These are phyloP conservation scores for Rhododendron griersonianum DNA, from an alignment of 148 eudicot species.

Conservation along the genomic window DNA sequence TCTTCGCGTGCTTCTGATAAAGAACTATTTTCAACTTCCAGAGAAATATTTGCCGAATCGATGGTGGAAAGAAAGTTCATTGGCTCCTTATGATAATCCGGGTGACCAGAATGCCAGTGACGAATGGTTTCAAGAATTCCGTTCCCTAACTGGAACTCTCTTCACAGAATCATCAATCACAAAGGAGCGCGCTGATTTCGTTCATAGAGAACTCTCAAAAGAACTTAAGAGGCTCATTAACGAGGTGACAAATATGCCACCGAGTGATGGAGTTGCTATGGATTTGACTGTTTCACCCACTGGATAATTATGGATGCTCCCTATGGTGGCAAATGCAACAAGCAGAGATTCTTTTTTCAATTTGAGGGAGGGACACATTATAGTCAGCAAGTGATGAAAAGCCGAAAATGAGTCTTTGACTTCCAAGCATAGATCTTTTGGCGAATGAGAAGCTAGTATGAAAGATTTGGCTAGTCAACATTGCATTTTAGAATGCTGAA, in stretches of 20 bases:
- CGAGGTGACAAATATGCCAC: slow-evolving; percentile 37
- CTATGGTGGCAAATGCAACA: slow-evolving; percentile 2
- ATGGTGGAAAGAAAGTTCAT: slow-evolving; percentile 15
- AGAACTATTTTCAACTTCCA: slow-evolving; percentile 36
- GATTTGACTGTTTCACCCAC: slow-evolving; percentile 16
- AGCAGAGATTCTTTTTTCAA: neutral
- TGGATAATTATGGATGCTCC: slow-evolving; percentile 1
- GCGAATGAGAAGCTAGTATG: neutral
- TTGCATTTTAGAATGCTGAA: neutral
- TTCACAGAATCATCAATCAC: slow-evolving; percentile 30
- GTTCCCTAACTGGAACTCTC: slow-evolving; percentile 27
- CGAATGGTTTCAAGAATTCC: slow-evolving; percentile 30
- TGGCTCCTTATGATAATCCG: slow-evolving; percentile 17
- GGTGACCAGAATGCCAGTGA: slow-evolving; percentile 13
- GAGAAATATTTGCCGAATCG: slow-evolving; percentile 24
- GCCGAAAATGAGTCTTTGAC: neutral
- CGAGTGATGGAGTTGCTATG: slow-evolving; percentile 18
- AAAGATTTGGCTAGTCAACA: neutral
- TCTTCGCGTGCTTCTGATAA: slow-evolving; percentile 25
- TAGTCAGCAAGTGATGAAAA: neutral
- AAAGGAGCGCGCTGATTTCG: slow-evolving; percentile 28
- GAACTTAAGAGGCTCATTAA: slow-evolving; percentile 28
- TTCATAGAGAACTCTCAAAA: slow-evolving; percentile 25
- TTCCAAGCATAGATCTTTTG: neutral
- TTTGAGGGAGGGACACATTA: neutral